Percentiles rank a stretch among this genome's conserved stretches.
These are phyloP conservation scores for Dictyostelium intermedium DNA, from an alignment of 78 protist species.

Conservation along the genomic window DNA sequence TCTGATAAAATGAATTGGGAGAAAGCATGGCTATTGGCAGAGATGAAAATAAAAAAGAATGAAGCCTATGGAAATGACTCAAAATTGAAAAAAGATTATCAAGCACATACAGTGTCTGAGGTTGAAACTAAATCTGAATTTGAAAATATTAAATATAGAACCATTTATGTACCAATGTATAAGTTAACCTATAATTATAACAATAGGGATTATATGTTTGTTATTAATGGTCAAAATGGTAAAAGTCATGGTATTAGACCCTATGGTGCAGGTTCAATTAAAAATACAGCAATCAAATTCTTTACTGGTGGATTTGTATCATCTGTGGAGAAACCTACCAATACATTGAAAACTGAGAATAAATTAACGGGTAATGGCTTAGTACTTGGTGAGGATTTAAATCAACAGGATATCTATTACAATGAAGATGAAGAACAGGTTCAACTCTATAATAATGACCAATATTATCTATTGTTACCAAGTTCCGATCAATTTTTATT, in stretches of 20 bases:
- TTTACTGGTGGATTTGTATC: slow-evolving; percentile 53
- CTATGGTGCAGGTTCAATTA: slow-evolving; percentile 56
- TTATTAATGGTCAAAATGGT: slow-evolving; percentile 75
- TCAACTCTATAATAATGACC: background rate
- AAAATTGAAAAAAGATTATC: slow-evolving; percentile 47
- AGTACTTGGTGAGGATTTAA: slow-evolving; percentile 32
- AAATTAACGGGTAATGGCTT: slow-evolving; percentile 23
- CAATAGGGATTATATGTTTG: slow-evolving; percentile 4
- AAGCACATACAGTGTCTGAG: slow-evolving; percentile 15
- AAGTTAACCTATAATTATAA: slow-evolving; percentile 25
- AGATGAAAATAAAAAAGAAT: slow-evolving; percentile 39
- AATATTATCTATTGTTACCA: slow-evolving; percentile 28
- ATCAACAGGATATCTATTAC: slow-evolving; percentile 9
- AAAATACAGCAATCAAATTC: slow-evolving; percentile 51
- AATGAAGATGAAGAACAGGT: slow-evolving; percentile 29
- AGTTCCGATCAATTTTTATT: slow-evolving; percentile 63
- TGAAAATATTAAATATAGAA: slow-evolving; percentile 31
- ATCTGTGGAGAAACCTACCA: background rate
- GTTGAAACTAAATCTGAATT: slow-evolving; percentile 30
- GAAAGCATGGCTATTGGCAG: slow-evolving; percentile 43
- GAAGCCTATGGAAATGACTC: slow-evolving; percentile 54
- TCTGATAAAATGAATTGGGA: slow-evolving; percentile 18
- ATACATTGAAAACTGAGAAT: background rate
- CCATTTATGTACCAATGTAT: slow-evolving; percentile 36
- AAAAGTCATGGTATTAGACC: slow-evolving; percentile 36